Conservation (phyloP, 2,329 filamentous ascomycete genomes). For the Trichoderma sp. region DNA sequence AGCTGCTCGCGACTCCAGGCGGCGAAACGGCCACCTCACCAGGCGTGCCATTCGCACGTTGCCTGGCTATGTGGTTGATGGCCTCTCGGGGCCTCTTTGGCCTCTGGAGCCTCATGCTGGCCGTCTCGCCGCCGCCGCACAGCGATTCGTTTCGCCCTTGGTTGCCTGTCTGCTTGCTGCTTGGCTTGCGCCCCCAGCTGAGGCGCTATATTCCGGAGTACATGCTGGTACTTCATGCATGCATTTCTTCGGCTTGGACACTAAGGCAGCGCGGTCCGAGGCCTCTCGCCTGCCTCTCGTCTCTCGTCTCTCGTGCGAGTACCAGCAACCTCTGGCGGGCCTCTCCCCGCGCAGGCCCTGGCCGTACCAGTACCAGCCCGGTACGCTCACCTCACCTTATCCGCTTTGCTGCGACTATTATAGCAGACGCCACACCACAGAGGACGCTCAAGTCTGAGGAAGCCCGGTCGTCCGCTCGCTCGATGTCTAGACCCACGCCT, state of each 20-base stretch:
- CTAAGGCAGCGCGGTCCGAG: conserved; percentile 22
- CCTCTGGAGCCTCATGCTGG: background rate
- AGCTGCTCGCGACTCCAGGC: background rate
- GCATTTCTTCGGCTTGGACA: conserved; percentile 11
- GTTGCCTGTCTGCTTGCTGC: conserved; percentile 14
- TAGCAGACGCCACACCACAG: conserved; percentile 6
- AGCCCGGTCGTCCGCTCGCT: conserved; percentile 8
- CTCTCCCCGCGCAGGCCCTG: conserved; percentile 8
- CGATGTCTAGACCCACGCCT: background rate
- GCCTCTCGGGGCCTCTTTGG: background rate
- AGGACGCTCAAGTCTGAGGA: background rate
- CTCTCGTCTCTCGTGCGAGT: background rate
- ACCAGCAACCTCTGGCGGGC: background rate
- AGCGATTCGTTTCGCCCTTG: background rate
- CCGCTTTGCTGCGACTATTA: background rate
- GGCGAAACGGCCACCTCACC: background rate
- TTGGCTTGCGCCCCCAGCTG: conserved; percentile 8
- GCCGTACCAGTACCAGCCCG: background rate
- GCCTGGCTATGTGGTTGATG: background rate
- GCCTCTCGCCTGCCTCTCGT: background rate
- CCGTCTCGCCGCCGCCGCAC: background rate
- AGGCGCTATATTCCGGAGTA: conserved; percentile 1
- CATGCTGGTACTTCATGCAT: conserved; percentile 11
- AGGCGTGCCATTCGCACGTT: background rate
- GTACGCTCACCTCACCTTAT: background rate